A percentile compares a stretch with the other conserved stretches of the same genome.
Conservation (phyloP, 2,329 filamentous ascomycete species). For the Amylocarpus encephaloides region DNA sequence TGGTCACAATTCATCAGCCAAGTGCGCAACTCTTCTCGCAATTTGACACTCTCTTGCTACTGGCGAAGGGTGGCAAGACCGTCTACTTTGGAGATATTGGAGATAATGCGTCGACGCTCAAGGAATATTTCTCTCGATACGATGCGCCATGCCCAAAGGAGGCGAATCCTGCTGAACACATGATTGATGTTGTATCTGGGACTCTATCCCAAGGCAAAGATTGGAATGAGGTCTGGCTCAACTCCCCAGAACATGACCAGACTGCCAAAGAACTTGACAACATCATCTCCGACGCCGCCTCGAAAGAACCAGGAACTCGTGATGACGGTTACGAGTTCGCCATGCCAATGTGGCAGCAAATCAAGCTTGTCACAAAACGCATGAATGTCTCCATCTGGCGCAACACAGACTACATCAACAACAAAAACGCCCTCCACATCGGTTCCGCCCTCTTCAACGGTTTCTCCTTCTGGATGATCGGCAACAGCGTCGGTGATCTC, state of each 20-base stretch:
- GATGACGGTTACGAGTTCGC: constrained; percentile 45
- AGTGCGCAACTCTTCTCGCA: constrained; percentile 46
- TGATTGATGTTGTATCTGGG: constrained; percentile 41
- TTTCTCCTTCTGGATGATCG: constrained; percentile 56
- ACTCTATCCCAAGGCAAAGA: constrained; percentile 48
- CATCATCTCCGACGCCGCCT: constrained; percentile 44
- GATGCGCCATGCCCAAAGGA: constrained; percentile 39
- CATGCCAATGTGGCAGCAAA: constrained; percentile 42
- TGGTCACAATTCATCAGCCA: constrained; percentile 52
- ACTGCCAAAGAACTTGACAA: constrained; percentile 53
- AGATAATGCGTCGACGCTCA: constrained; percentile 48
- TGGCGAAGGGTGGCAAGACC: constrained; percentile 58
- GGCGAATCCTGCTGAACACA: constrained; percentile 40
- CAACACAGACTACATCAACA: constrained; percentile 51
- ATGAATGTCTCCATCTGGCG: constrained; percentile 50
- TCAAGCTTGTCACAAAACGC: constrained; percentile 27
- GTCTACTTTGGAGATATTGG: constrained; percentile 67
- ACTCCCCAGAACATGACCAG: constrained; percentile 48
- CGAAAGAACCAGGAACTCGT: constrained; percentile 29
- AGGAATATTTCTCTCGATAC: constrained; percentile 53
- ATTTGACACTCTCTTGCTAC: constrained; percentile 57
- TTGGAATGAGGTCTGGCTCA: constrained; percentile 63
- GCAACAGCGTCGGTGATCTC: constrained; percentile 42
- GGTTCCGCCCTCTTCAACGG: constrained; percentile 52
- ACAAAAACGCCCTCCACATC: constrained; percentile 46